These are phyloP conservation scores for Acer campestre DNA, from an alignment of 345 rosid species.

Conservation along the genomic window DNA sequence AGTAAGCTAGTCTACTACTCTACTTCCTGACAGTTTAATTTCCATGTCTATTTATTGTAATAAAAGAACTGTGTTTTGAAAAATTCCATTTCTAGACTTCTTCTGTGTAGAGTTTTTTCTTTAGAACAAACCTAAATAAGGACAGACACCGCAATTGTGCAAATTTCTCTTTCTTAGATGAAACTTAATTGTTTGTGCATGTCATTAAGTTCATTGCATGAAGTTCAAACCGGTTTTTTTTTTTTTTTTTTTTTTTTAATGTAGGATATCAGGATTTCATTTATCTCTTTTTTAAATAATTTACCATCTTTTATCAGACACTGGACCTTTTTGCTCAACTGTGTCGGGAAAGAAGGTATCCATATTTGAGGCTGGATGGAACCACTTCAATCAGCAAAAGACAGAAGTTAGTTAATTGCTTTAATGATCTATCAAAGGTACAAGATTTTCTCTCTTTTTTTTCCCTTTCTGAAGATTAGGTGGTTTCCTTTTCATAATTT, in stretches of 20 bases:
- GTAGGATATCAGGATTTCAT: slow-evolving; percentile 13
- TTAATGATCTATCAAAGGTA: slow-evolving; percentile 90
- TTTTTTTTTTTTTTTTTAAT: not conserved
- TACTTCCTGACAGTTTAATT: not conserved
- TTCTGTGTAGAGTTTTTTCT: not conserved
- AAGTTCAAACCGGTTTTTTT: not conserved
- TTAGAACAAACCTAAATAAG: not conserved
- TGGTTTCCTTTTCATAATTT: slow-evolving; percentile 8
- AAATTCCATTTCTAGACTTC: not conserved
- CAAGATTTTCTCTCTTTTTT: not conserved
- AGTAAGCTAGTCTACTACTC: not conserved
- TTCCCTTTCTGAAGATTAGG: slow-evolving; percentile 9
- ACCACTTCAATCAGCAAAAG: slow-evolving; percentile 93
- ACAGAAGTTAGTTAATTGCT: slow-evolving; percentile 85
- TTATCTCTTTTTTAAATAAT: slow-evolving; percentile 19
- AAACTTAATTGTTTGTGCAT: slow-evolving; percentile 6
- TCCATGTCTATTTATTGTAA: not conserved
- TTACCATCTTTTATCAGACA: slow-evolving; percentile 56
- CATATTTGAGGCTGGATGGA: slow-evolving; percentile 92
- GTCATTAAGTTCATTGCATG: slow-evolving; percentile 6
- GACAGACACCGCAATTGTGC: not conserved
- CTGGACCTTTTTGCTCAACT: slow-evolving; percentile 96
- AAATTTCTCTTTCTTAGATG: not conserved
- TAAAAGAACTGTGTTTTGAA: not conserved
- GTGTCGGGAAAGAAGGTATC: slow-evolving; percentile 98